Percentiles rank a stretch among this genome's conserved stretches.
These are phyloP conservation scores for Colletotrichum eremochloae DNA, from an alignment of 2,329 filamentous ascomycete genomes.

Conservation along the genomic window DNA sequence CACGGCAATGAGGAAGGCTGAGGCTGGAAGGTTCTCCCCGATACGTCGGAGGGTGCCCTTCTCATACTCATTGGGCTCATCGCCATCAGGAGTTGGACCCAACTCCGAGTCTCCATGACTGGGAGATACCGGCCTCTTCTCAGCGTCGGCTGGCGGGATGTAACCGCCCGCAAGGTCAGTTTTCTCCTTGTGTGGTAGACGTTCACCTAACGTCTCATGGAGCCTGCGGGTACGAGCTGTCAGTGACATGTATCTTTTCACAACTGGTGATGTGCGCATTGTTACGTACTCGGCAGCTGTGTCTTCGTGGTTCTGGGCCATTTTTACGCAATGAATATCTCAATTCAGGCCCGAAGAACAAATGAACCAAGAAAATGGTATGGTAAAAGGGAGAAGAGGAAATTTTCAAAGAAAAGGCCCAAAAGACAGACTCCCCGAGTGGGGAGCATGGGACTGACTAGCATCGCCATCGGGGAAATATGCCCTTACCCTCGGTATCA, in stretches of 20 bases:
- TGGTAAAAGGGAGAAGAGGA: conserved; percentile 31
- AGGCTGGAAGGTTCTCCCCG: conserved; percentile 66
- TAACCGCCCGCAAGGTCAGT: conserved; percentile 47
- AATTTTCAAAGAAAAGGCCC: conserved; percentile 22
- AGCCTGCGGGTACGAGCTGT: conserved; percentile 44
- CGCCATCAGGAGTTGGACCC: conserved; percentile 57
- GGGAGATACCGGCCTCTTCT: conserved; percentile 39
- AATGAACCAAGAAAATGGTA: conserved; percentile 19
- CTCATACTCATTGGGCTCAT: conserved; percentile 67
- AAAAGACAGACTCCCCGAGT: conserved; percentile 4
- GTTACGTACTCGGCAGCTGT: conserved; percentile 50
- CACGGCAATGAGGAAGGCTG: conserved; percentile 68
- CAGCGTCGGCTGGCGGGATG: conserved; percentile 45
- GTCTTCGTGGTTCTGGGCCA: conserved; percentile 53
- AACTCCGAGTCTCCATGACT: conserved; percentile 45
- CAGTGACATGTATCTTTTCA: conserved; percentile 6
- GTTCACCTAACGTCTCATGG: conserved; percentile 47
- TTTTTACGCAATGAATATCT: conserved; percentile 41
- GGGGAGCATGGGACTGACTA: conserved; percentile 27
- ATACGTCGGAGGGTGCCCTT: conserved; percentile 63
- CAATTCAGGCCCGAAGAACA: conserved; percentile 13
- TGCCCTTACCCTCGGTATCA: conserved; percentile 36
- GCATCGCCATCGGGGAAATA: conserved; percentile 18
- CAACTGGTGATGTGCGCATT: conserved; percentile 15
- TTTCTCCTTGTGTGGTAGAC: conserved; percentile 44